Conservation (phyloP, 768 basidiomycete genomes). For the Pulveroboletus sp. region DNA sequence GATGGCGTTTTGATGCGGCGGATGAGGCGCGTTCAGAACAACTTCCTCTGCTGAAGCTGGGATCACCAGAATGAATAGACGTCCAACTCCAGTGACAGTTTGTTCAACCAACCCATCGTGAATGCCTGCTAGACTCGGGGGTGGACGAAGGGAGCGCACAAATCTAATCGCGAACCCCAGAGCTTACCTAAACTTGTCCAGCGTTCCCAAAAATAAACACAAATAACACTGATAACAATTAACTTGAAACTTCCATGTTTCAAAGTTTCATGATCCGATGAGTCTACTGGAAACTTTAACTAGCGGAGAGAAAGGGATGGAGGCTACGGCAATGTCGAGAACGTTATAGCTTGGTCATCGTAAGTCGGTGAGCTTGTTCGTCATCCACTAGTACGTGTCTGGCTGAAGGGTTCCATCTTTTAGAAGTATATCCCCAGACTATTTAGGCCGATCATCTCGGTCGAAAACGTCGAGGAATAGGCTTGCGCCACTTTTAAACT, state of each 20-base stretch:
- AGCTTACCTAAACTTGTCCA: constrained; percentile 17
- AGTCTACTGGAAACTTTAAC: constrained; percentile 8
- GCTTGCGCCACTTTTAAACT: constrained; percentile 2
- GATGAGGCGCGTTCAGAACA: constrained; percentile 53
- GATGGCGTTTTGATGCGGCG: constrained; percentile 56
- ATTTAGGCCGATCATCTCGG: constrained; percentile 6
- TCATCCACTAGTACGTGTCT: neutral
- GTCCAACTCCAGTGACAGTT: neutral
- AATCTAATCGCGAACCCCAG: constrained; percentile 20
- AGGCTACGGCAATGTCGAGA: constrained; percentile 24
- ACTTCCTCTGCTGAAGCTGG: constrained; percentile 58
- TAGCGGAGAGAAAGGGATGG: neutral
- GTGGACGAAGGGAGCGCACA: neutral
- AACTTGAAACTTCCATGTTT: constrained; percentile 27
- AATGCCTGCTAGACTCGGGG: constrained; percentile 2
- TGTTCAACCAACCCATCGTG: constrained; percentile 25
- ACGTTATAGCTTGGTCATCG: neutral
- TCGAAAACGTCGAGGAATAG: neutral
- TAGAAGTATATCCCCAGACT: constrained; percentile 8
- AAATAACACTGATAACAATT: constrained; percentile 17
- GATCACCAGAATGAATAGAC: constrained; percentile 11
- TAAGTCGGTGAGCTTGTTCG: neutral
- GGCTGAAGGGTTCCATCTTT: constrained; percentile 18
- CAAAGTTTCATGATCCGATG: constrained; percentile 26
- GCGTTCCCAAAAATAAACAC: constrained; percentile 4